These are phyloP conservation scores for Podosphaera xanthii DNA, from an alignment of 2,329 filamentous ascomycete species.

Conservation along the genomic window DNA sequence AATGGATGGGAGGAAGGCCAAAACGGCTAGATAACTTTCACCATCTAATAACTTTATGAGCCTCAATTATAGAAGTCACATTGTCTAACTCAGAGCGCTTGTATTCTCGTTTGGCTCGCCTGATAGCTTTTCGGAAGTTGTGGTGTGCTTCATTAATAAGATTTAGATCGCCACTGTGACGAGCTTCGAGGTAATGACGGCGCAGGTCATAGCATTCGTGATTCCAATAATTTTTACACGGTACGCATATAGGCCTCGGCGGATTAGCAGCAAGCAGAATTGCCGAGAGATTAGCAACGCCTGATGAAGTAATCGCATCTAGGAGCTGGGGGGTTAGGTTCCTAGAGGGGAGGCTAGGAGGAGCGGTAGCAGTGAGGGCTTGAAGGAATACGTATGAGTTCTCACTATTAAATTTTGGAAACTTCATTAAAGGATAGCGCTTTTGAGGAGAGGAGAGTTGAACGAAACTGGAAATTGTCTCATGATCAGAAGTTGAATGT, in stretches of 20 bases:
- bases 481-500: not conserved
- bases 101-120: not conserved
- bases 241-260: not conserved
- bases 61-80: not conserved
- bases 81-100: not conserved
- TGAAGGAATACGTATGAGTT: not conserved
- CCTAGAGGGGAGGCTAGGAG: not conserved
- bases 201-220: not conserved
- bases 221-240: not conserved
- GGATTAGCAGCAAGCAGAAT: not conserved
- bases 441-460: not conserved
- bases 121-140: not conserved
- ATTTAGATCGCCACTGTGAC: not conserved
- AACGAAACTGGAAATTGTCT: not conserved
- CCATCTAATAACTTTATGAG: not conserved
- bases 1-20: not conserved
- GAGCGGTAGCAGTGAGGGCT: not conserved
- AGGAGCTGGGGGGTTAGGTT: not conserved
- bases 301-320: not conserved
- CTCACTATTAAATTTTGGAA: not conserved
- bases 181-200: not conserved
- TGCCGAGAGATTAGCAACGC: not conserved
- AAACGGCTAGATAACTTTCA: not conserved
- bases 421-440: not conserved
- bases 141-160: not conserved